phyloP scores from a whole-genome alignment of 1,284 basidiomycete genomes.

The Trametes versicolor region DNA sequence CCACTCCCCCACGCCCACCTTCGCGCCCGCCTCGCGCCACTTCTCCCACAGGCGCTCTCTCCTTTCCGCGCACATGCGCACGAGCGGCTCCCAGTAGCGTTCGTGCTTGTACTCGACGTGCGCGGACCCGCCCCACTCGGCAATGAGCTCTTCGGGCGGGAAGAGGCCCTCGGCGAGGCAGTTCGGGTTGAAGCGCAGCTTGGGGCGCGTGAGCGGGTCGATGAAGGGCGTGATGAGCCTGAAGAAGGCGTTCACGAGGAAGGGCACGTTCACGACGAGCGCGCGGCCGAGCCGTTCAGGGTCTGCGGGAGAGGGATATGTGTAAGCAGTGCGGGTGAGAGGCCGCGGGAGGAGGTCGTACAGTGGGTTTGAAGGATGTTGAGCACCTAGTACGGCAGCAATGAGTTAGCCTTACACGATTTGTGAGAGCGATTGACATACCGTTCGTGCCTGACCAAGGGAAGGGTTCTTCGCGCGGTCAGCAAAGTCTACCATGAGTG shows the following conservation, averaged over 20 bases:
- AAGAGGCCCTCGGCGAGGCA: conserved; percentile 69
- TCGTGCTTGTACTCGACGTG: conserved; percentile 75
- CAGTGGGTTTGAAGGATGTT: conserved; percentile 85
- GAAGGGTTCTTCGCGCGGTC: conserved; percentile 84
- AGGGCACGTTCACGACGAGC: conserved; percentile 87
- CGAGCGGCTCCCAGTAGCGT: conserved; percentile 77
- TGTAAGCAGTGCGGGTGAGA: background rate
- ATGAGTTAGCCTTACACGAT: background rate
- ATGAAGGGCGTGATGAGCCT: conserved; percentile 85
- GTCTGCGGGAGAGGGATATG: conserved; percentile 58
- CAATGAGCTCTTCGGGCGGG: conserved; percentile 63
- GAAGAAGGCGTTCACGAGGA: conserved; percentile 83
- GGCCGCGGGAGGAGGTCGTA: conserved; percentile 50
- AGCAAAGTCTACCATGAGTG: conserved; percentile 85
- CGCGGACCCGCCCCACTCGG: conserved; percentile 69
- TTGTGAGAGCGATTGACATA: conserved; percentile 31
- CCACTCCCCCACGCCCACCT: conserved; percentile 77
- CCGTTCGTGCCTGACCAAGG: conserved; percentile 65
- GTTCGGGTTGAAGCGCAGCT: conserved; percentile 68
- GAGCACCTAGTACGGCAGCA: conserved; percentile 53
- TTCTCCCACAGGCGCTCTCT: conserved; percentile 59
- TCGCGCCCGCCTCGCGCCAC: conserved; percentile 73
- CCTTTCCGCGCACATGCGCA: conserved; percentile 63
- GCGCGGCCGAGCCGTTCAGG: conserved; percentile 92
- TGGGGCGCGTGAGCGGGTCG: conserved; percentile 77